phyloP scores from a whole-genome alignment of 345 rosid species.

The Rhodomyrtus tomentosa region DNA sequence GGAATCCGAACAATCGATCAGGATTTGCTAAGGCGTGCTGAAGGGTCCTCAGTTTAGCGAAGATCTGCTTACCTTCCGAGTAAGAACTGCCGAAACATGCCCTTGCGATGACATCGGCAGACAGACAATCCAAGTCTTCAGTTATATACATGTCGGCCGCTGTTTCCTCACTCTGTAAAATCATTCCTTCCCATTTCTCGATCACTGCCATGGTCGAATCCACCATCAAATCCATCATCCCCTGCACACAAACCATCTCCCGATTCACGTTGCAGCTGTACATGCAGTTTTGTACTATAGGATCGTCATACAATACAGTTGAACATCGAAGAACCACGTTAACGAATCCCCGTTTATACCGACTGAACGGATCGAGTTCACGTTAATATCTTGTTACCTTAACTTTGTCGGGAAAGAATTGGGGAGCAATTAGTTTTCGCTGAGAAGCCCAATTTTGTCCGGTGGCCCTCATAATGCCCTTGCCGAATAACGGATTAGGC shows the following conservation, averaged over 20 bases:
- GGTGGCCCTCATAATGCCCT: conserved; percentile 13
- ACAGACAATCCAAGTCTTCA: conserved; percentile 8
- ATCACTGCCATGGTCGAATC: conserved; percentile 6
- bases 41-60: conserved; percentile 3
- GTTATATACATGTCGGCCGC: conserved; percentile 9
- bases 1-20: conserved; percentile 3
- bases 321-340: not conserved
- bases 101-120: conserved; percentile 13
- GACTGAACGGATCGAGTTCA: not conserved
- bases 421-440: conserved; percentile 22
- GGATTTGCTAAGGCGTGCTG: conserved; percentile 12
- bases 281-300: not conserved
- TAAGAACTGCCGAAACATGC: conserved; percentile 23
- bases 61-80: conserved; percentile 10
- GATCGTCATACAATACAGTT: not conserved
- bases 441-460: conserved; percentile 15
- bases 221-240: conserved; percentile 13
- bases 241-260: not conserved
- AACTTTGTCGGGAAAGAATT: conserved; percentile 14
- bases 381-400: conserved; percentile 1
- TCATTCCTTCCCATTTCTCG: conserved; percentile 3
- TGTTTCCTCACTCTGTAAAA: conserved; percentile 1
- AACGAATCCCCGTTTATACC: not conserved
- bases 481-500: conserved; percentile 10
- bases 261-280: not conserved